Base-by-base conservation (phyloP, 2,329 filamentous ascomycete species). In the Penicillium sp. region DNA sequence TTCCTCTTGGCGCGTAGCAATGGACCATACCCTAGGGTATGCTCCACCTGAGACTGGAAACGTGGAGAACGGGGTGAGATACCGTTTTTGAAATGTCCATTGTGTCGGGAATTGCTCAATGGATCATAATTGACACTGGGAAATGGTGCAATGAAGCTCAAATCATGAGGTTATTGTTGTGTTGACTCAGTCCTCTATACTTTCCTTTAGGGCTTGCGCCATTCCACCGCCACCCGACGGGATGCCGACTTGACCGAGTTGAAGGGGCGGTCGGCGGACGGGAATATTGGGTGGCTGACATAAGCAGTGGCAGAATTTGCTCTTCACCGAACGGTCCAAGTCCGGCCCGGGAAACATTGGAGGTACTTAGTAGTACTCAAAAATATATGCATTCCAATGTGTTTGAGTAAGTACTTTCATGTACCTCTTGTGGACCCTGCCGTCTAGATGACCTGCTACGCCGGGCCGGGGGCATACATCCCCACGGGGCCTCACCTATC, bases 1-100 rank as follows among this genome's bases (percentile, higher is more conserved):
- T 63, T 51, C 50, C 44, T 38, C 67, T 69, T 65, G 67, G 67
- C 66, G 64, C 58, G 63, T 67, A 63, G 60, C 65, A 50, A 63
- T 65, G 56, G 58, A 47, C 54, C 58, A 56, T 56, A 60, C 57
- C 51, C 40, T 60, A 60, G 44, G 58, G 58, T 42, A 40, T 35
- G 53, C 38, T 55, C 53, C 53, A 55, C 53, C 6, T 45, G 38
- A 15, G 28, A 44, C 15, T 55, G 17, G 4, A 40, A 44, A 42
- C 53, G 53, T 55, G 53, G 53, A 55, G 53, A 55, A 42, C 38
- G 53, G 53, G 53, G 37, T 22, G 15, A 2, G n/a, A 33, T 35
- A 22, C 26, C 28, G 28, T 35, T 51, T 17, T 51, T 35, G 30
- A 19, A 28, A 33, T 26, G 33, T 51, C 1, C 9, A 15, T 35